Evolutionary conservation across 1,284 basidiomycete species (phyloP).

Genomic region (Naganishia sp.): DNA sequence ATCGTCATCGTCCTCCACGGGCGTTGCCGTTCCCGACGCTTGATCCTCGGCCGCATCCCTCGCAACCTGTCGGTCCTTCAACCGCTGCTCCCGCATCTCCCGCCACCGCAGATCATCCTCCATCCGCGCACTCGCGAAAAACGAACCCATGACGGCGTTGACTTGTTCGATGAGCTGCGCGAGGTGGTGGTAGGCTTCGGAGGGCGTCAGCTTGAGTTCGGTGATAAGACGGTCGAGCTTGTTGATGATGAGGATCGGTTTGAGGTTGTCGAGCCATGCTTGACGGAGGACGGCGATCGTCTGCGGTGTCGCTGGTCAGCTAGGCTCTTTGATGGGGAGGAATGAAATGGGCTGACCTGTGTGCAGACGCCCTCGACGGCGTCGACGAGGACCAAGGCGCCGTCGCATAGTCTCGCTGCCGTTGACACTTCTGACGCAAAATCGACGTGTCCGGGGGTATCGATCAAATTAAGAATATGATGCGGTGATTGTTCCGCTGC

Average conservation of each 20-base stretch:
- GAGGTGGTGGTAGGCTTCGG: slow-evolving; percentile 93
- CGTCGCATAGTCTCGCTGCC: slow-evolving; percentile 90
- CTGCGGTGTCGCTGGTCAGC: slow-evolving; percentile 55
- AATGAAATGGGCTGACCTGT: slow-evolving; percentile 59
- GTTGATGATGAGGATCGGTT: slow-evolving; percentile 93
- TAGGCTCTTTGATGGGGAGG: neutral
- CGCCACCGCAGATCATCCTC: slow-evolving; percentile 92
- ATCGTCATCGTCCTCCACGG: slow-evolving; percentile 48
- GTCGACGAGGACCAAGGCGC: slow-evolving; percentile 94
- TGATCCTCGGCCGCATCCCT: slow-evolving; percentile 62
- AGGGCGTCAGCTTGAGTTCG: slow-evolving; percentile 86
- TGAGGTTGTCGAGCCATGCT: slow-evolving; percentile 87
- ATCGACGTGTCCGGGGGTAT: slow-evolving; percentile 98
- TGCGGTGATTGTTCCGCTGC: slow-evolving; percentile 31
- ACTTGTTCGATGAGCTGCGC: slow-evolving; percentile 93
- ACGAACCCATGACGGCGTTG: slow-evolving; percentile 95
- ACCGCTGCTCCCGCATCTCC: slow-evolving; percentile 81
- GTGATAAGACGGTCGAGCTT: slow-evolving; percentile 95
- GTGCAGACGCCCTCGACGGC: slow-evolving; percentile 98
- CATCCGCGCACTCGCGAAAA: slow-evolving; percentile 96
- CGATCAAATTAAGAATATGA: slow-evolving; percentile 77
- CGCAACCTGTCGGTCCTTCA: slow-evolving; percentile 70
- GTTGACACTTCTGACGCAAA: slow-evolving; percentile 97
- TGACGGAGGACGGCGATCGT: slow-evolving; percentile 94
- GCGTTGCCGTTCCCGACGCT: slow-evolving; percentile 55